Evolutionary conservation across 495 filamentous ascomycete species (phyloP).

Genomic region (Baudoinia panamericana): DNA sequence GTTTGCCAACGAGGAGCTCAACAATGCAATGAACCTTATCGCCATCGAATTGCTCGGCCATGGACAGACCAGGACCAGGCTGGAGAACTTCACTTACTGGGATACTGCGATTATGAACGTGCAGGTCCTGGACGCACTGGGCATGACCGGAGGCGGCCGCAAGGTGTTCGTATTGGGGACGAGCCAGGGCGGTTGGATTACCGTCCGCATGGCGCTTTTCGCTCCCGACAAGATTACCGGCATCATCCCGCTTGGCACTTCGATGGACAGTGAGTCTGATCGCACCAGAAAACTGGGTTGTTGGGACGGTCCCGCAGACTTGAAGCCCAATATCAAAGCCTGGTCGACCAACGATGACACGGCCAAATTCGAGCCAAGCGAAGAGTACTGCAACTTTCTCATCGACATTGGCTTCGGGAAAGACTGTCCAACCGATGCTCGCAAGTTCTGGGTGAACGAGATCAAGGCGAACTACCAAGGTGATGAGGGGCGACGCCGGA

Average conservation of each 20-base stretch:
- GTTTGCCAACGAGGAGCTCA: slow-evolving; percentile 36
- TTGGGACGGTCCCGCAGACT: slow-evolving; percentile 40
- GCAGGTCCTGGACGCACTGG: slow-evolving; percentile 40
- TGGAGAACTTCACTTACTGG: slow-evolving; percentile 40
- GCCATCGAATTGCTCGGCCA: slow-evolving; percentile 43
- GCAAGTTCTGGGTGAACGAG: slow-evolving; percentile 40
- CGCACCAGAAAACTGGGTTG: slow-evolving; percentile 39
- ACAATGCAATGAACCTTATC: slow-evolving; percentile 34
- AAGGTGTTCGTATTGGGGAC: slow-evolving; percentile 47
- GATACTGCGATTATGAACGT: slow-evolving; percentile 40
- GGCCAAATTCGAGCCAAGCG: slow-evolving; percentile 40
- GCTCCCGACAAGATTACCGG: slow-evolving; percentile 49
- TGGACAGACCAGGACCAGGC: slow-evolving; percentile 33
- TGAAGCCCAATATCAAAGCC: slow-evolving; percentile 33
- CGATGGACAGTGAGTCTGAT: slow-evolving; percentile 47
- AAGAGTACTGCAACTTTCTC: slow-evolving; percentile 43
- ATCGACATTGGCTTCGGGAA: slow-evolving; percentile 44
- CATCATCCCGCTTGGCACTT: slow-evolving; percentile 48
- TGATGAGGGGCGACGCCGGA: slow-evolving; percentile 42
- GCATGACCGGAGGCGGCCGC: slow-evolving; percentile 27
- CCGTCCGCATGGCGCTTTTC: slow-evolving; percentile 44
- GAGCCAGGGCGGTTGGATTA: slow-evolving; percentile 52
- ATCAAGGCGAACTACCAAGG: slow-evolving; percentile 45
- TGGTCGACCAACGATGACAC: slow-evolving; percentile 36
- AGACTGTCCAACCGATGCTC: slow-evolving; percentile 28